A percentile compares a stretch with the other conserved stretches of the same genome.
Conservation (phyloP, 176 grass and related monocot genomes). For the Raddia distichophylla region DNA sequence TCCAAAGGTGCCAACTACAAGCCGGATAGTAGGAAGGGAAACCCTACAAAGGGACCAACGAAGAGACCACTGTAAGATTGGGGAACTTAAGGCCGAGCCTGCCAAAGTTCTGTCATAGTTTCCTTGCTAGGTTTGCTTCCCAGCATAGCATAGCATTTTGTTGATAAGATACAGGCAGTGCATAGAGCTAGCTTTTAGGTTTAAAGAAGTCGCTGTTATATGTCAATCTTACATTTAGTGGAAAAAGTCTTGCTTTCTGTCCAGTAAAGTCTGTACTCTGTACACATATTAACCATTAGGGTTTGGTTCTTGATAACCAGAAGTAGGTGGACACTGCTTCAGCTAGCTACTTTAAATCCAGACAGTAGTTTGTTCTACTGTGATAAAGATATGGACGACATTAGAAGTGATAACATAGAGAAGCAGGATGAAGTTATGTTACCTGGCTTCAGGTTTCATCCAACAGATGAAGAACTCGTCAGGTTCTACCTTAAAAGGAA, state of each 20-base stretch:
- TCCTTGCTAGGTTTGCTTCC: conserved; percentile 33
- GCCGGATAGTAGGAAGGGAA: conserved; percentile 39
- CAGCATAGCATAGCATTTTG: background rate
- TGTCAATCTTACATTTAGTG: conserved; percentile 14
- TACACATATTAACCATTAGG: conserved; percentile 28
- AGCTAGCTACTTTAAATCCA: conserved; percentile 25
- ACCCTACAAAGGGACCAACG: conserved; percentile 46
- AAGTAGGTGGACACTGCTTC: conserved; percentile 33
- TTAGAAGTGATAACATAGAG: conserved; percentile 72
- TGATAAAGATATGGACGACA: conserved; percentile 65
- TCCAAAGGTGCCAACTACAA: conserved; percentile 34
- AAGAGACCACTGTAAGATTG: conserved; percentile 22
- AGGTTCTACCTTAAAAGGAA: conserved; percentile 96
- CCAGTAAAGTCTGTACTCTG: conserved; percentile 23
- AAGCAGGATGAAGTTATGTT: conserved; percentile 88
- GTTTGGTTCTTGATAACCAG: conserved; percentile 42
- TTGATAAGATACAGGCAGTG: conserved; percentile 31
- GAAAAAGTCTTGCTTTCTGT: conserved; percentile 16
- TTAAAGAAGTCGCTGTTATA: conserved; percentile 33
- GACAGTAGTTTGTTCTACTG: conserved; percentile 15
- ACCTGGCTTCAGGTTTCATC: conserved; percentile 98
- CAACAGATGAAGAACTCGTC: conserved; percentile 96
- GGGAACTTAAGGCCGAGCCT: conserved; percentile 15
- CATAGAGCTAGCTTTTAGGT: conserved; percentile 46
- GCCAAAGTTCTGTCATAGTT: conserved; percentile 18